Conservation (phyloP, 1,284 basidiomycete genomes). For the Ganoderma sinense region DNA sequence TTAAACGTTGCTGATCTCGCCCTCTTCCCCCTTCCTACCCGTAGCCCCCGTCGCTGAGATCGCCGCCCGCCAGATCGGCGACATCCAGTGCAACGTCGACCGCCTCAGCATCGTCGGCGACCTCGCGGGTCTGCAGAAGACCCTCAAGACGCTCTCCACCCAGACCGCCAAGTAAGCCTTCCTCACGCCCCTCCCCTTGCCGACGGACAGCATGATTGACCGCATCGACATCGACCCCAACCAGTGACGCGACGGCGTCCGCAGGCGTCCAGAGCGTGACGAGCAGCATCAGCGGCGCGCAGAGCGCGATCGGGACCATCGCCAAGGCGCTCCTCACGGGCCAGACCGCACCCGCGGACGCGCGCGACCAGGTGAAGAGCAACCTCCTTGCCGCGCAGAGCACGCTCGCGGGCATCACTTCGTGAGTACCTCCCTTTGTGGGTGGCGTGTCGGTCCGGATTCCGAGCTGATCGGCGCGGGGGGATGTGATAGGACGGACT, state of each 20-base stretch:
- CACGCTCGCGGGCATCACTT: slow-evolving; percentile 41
- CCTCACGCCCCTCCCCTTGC: neutral
- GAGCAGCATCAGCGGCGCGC: slow-evolving; percentile 40
- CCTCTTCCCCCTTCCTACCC: neutral
- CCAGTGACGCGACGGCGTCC: slow-evolving; percentile 40
- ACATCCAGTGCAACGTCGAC: slow-evolving; percentile 45
- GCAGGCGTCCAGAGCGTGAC: slow-evolving; percentile 36
- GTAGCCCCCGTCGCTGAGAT: slow-evolving; percentile 23
- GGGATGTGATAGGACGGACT: slow-evolving; percentile 25
- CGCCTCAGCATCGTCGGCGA: slow-evolving; percentile 42
- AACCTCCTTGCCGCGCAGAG: slow-evolving; percentile 41
- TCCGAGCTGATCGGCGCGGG: neutral
- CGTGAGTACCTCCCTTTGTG: slow-evolving; percentile 37
- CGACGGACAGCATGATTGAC: neutral
- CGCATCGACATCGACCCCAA: slow-evolving; percentile 29
- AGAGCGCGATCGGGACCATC: slow-evolving; percentile 44
- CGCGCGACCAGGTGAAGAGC: slow-evolving; percentile 42
- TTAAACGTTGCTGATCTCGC: neutral
- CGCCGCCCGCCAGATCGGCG: slow-evolving; percentile 40
- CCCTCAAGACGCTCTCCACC: slow-evolving; percentile 37
- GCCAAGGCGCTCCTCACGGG: slow-evolving; percentile 44
- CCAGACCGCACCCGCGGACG: slow-evolving; percentile 44
- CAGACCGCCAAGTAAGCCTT: slow-evolving; percentile 25
- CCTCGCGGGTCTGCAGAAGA: slow-evolving; percentile 39
- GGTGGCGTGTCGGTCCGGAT: neutral